Conservation (phyloP, 2,329 filamentous ascomycete species). For the Hypoxylon sp. region DNA sequence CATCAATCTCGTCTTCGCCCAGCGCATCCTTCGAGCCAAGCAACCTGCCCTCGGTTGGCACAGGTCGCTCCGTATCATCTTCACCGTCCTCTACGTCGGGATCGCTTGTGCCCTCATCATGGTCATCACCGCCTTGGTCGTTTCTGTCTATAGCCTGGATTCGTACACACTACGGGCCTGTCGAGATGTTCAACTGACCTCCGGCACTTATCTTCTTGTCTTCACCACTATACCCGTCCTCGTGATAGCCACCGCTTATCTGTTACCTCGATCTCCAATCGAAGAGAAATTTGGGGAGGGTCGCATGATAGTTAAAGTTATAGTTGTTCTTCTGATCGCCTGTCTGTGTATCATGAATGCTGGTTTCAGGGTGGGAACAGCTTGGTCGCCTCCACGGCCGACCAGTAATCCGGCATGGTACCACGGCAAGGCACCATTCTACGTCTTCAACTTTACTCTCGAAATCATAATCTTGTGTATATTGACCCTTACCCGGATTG, state of each 20-base stretch:
- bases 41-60: conserved; percentile 58
- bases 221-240: conserved; percentile 51
- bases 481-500: conserved; percentile 45
- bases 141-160: conserved; percentile 51
- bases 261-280: conserved; percentile 49
- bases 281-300: conserved; percentile 55
- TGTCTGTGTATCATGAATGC: conserved; percentile 47
- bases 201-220: conserved; percentile 51
- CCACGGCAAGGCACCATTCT: conserved; percentile 55
- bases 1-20: conserved; percentile 58
- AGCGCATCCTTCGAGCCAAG: conserved; percentile 58
- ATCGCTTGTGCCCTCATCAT: conserved; percentile 52
- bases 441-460: conserved; percentile 55
- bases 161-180: conserved; percentile 39
- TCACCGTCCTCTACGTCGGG: conserved; percentile 51
- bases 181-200: conserved; percentile 51
- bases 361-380: conserved; percentile 51
- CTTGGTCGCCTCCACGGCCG: conserved; percentile 48
- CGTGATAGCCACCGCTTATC: conserved; percentile 47
- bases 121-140: conserved; percentile 53
- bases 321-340: conserved; percentile 48
- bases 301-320: conserved; percentile 50
- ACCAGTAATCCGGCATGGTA: conserved; percentile 51
- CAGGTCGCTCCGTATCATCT: conserved; percentile 46
- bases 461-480: conserved; percentile 51